phyloP scores from a whole-genome alignment of 2,329 filamentous ascomycete species.

The Berkeleyomyces rouxiae region DNA sequence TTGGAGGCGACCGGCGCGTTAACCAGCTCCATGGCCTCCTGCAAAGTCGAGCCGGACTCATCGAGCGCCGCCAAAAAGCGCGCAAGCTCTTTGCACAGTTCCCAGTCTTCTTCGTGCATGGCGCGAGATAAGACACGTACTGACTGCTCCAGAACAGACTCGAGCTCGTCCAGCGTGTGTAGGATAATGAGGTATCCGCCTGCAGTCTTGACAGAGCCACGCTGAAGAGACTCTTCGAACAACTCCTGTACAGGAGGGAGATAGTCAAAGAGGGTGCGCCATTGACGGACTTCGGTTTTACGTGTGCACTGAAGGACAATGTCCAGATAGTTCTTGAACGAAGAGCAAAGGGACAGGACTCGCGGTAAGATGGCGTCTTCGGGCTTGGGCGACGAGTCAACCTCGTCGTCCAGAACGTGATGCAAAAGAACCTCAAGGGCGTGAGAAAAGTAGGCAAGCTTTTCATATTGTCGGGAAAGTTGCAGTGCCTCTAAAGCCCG shows the following conservation, averaged over 20 bases:
- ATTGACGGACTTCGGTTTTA: slow-evolving; percentile 89
- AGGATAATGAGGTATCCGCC: slow-evolving; percentile 91
- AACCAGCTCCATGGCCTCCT: slow-evolving; percentile 51
- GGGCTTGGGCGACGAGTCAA: slow-evolving; percentile 50
- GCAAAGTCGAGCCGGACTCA: slow-evolving; percentile 63
- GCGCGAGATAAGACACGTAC: slow-evolving; percentile 68
- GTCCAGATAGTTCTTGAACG: slow-evolving; percentile 74
- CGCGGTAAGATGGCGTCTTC: slow-evolving; percentile 48
- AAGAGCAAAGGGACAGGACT: slow-evolving; percentile 48
- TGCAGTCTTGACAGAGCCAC: slow-evolving; percentile 80
- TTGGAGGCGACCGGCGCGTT: slow-evolving; percentile 22
- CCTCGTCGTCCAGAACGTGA: slow-evolving; percentile 85
- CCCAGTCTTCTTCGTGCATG: slow-evolving; percentile 78
- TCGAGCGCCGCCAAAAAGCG: slow-evolving; percentile 91
- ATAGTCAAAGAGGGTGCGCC: slow-evolving; percentile 84
- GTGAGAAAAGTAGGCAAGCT: slow-evolving; percentile 82
- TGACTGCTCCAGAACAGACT: slow-evolving; percentile 55
- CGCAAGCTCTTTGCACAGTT: slow-evolving; percentile 85
- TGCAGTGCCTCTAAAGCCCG: slow-evolving; percentile 67
- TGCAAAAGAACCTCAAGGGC: slow-evolving; percentile 84
- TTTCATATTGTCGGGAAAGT: slow-evolving; percentile 69
- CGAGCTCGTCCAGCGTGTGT: slow-evolving; percentile 61
- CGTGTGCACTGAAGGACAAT: slow-evolving; percentile 93
- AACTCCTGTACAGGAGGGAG: slow-evolving; percentile 79
- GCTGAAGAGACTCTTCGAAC: slow-evolving; percentile 79